Conservation (phyloP, 139 green algal genomes). For the Volvox reticuliferus region DNA sequence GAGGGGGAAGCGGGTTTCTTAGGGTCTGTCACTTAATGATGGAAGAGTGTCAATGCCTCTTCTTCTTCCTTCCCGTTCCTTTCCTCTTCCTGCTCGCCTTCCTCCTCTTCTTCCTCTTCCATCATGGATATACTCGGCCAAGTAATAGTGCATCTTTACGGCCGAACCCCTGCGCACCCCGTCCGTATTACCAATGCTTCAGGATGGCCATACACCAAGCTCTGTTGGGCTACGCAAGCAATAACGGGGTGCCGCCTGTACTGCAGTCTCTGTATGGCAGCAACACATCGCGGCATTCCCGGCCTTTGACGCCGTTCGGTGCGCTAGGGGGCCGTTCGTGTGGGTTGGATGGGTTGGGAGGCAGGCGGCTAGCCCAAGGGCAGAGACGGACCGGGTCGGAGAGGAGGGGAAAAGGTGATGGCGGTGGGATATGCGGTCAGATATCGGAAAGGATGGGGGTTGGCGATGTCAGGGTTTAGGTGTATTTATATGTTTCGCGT, state of each 20-base stretch:
- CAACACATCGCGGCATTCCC: neutral
- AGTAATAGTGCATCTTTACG: no score
- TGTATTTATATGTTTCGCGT: no score
- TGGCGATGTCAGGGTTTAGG: no score
- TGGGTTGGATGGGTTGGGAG: neutral
- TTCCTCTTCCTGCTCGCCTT: neutral
- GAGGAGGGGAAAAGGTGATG: no score
- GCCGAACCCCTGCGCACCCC: neutral
- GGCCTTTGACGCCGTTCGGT: neutral
- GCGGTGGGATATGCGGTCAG: no score
- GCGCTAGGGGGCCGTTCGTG: neutral
- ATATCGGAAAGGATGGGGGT: no score
- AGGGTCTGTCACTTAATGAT: neutral
- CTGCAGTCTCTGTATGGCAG: conserved; percentile 17
- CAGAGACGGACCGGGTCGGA: no score
- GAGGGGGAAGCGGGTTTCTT: neutral
- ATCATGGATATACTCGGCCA: no score
- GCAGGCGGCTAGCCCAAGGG: no score
- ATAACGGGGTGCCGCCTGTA: neutral
- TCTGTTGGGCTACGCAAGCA: conserved; percentile 6
- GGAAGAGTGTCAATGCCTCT: neutral
- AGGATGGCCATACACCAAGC: conserved; percentile 1
- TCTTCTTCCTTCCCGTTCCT: neutral
- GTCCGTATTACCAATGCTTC: neutral
- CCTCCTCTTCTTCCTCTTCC: neutral